Base-by-base conservation (phyloP, 1,284 basidiomycete genomes). In the Ceratobasidium sp. region DNA sequence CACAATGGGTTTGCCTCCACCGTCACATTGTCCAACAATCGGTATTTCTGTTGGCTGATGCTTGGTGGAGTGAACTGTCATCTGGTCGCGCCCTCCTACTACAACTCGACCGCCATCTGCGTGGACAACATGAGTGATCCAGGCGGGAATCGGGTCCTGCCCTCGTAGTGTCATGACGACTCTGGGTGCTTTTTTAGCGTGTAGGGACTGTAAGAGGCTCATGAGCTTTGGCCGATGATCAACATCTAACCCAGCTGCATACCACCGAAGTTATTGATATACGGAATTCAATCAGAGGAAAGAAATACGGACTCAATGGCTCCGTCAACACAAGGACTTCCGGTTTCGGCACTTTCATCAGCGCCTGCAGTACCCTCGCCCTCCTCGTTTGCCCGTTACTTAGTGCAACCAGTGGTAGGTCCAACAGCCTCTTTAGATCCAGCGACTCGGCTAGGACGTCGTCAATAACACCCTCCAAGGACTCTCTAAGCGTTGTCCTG, bases 311-410 rank as follows among this genome's bases (percentile, higher is more conserved):
- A 95, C 80, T 86, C 79, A 80, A 85, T 0, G 96, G 96, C 83
- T 97, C 96, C 80, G 97, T 96, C 15, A 98, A 86, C 1, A 97
- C 84, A 26, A 97, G 83, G 65, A 98, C 81, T 78, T 91, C 88
- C 4, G 71, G 71, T 10, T 26, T 46, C 0, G 95, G 94, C 56
- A 88, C 86, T 20, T 85, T 86, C 56, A 98, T 84, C 10, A 99
- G 84, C 0, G 95, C 94, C 80, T 91, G 91, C 2, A 94, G 87
- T 62, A 99, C 94, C 67, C 96, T 87, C 3, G 96, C 96, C 33
- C 96, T 86, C 50, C 97, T 86, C 26, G 93, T 98, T 86, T 99
- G 97, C 0, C 97, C 97, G 81, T 97, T 97, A 80, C 93, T 95
- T 68, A 99, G 84, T 0, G 94, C 93, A 5, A 97, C 88, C 17